phyloP scores from a whole-genome alignment of 176 grass and related monocot genomes.

The Musa beccarii region DNA sequence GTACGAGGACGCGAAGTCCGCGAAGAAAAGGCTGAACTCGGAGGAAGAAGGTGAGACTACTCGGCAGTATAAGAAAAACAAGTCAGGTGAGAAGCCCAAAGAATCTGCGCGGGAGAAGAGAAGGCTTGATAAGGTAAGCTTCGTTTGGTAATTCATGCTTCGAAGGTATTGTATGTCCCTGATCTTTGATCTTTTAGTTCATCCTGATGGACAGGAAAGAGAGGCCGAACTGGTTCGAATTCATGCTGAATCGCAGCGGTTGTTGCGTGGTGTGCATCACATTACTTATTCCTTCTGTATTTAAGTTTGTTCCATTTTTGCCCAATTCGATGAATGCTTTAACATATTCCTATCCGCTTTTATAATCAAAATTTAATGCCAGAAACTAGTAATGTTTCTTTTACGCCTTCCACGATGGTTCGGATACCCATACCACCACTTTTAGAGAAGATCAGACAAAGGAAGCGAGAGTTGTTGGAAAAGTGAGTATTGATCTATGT shows the following conservation, averaged over 20 bases:
- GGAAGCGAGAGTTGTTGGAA: conserved; percentile 65
- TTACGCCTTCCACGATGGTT: conserved; percentile 51
- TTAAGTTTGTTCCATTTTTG: not conserved
- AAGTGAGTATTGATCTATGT: conserved; percentile 25
- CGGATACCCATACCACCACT: conserved; percentile 82
- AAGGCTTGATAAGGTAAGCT: conserved; percentile 51
- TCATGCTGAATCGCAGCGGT: conserved; percentile 64
- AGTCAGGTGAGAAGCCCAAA: conserved; percentile 23
- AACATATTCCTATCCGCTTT: not conserved
- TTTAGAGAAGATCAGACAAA: conserved; percentile 85
- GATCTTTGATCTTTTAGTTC: conserved; percentile 19
- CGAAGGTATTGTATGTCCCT: not conserved
- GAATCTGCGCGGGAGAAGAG: conserved; percentile 44
- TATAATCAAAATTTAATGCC: not conserved
- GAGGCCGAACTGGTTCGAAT: conserved; percentile 41
- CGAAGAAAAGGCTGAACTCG: conserved; percentile 73
- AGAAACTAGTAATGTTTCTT: conserved; percentile 77
- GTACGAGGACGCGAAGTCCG: conserved; percentile 44
- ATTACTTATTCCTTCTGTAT: not conserved
- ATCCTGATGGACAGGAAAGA: conserved; percentile 52
- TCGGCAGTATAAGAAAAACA: conserved; percentile 38
- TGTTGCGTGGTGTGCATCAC: conserved; percentile 54
- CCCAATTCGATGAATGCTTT: not conserved
- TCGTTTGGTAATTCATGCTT: not conserved
- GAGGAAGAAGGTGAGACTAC: conserved; percentile 37